Conservation (phyloP, 257 asterid species). For the Ilex asprella region DNA sequence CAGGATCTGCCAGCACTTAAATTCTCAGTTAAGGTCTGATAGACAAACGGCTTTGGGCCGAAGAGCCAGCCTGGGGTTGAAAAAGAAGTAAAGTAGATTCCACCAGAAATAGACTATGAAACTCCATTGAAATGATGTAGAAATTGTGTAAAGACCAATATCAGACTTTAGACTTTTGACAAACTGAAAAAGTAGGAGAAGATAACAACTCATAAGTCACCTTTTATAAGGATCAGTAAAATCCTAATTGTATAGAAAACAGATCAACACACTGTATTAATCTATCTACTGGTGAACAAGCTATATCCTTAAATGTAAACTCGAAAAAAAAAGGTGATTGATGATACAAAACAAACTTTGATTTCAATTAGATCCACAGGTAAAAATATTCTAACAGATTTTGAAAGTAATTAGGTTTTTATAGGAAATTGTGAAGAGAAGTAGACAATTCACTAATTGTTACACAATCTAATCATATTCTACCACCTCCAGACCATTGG, state of each 20-base stretch:
- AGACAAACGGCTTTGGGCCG: too few relatives aligned
- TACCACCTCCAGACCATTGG: conserved; percentile 6
- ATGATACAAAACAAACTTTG: conserved; percentile 25
- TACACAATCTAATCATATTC: conserved; percentile 2
- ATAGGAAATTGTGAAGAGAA: conserved; percentile 8
- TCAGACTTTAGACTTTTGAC: conserved; percentile 18
- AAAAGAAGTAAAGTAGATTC: conserved; percentile 21
- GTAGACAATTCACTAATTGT: conserved; percentile 12
- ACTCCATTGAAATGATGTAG: conserved; percentile 17
- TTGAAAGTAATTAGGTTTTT: conserved; percentile 12
- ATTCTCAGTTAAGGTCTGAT: not conserved
- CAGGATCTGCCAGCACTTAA: too few relatives aligned
- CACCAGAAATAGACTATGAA: conserved; percentile 22
- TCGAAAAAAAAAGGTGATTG: conserved; percentile 6
- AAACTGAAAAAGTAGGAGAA: conserved; percentile 30
- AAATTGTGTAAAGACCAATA: conserved; percentile 21
- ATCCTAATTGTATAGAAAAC: not conserved
- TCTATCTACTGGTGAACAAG: conserved; percentile 10
- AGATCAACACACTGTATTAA: conserved; percentile 1
- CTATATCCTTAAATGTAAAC: conserved; percentile 3
- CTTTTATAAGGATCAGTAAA: conserved; percentile 24
- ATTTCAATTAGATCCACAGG: conserved; percentile 35
- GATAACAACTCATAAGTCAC: conserved; percentile 19
- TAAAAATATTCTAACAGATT: conserved; percentile 29
- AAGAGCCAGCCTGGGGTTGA: conserved; percentile 1